These are phyloP conservation scores for Xerocomus minutiporus DNA, from an alignment of 1,284 basidiomycete genomes.

Conservation along the genomic window DNA sequence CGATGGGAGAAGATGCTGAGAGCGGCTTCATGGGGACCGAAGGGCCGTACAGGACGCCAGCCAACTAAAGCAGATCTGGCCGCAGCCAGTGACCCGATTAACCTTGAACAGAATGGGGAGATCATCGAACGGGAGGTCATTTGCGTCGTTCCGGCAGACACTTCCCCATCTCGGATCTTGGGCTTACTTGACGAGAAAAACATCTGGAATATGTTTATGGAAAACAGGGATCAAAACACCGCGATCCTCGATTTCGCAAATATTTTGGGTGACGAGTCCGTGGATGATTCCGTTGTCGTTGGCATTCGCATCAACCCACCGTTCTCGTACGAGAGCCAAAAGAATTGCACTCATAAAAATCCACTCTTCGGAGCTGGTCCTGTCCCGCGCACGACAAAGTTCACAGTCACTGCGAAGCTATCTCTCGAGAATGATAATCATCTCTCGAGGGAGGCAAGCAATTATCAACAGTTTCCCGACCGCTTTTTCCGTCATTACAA, in stretches of 20 bases:
- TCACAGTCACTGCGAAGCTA: conserved; percentile 30
- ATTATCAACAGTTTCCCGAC: conserved; percentile 30
- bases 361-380: not conserved
- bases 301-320: conserved; percentile 15
- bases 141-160: conserved; percentile 4
- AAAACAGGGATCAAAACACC: not conserved
- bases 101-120: conserved; percentile 9
- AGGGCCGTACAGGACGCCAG: not conserved
- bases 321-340: conserved; percentile 5
- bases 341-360: conserved; percentile 8
- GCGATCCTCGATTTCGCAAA: not conserved
- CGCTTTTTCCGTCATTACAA: conserved; percentile 34
- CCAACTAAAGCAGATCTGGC: conserved; percentile 6
- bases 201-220: conserved; percentile 1
- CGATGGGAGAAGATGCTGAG: conserved; percentile 19
- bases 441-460: conserved; percentile 27
- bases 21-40: conserved; percentile 3
- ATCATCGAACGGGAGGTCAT: conserved; percentile 18
- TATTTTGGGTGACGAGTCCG: not conserved
- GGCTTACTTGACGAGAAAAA: not conserved
- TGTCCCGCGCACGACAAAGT: conserved; percentile 31
- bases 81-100: not conserved
- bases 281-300: not conserved
- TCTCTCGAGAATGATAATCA: conserved; percentile 24
- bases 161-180: not conserved